phyloP scores from a whole-genome alignment of 2,329 filamentous ascomycete species.

The Ophiostoma sp. region DNA sequence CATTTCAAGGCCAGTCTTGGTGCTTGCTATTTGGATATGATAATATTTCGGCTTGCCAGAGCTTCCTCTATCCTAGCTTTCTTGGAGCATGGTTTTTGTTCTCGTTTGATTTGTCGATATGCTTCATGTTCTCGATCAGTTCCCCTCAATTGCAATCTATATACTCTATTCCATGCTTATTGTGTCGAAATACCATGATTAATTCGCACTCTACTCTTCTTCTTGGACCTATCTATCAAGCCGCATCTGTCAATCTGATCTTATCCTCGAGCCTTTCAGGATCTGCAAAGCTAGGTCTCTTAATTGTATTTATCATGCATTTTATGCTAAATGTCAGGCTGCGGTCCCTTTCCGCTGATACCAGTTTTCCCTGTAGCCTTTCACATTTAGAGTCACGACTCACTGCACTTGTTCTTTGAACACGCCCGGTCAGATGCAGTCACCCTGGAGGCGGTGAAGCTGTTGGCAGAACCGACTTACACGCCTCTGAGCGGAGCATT shows the following conservation, averaged over 20 bases:
- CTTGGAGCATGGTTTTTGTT: background rate
- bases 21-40: background rate
- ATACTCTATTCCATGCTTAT: background rate
- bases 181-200: background rate
- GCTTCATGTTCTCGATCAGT: background rate
- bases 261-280: no score
- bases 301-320: no score
- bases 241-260: background rate
- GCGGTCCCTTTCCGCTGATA: no score
- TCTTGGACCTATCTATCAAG: background rate
- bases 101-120: background rate
- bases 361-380: no score
- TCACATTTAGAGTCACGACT: no score
- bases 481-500: background rate
- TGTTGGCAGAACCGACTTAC: constrained; percentile 19
- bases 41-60: background rate
- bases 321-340: no score
- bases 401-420: background rate
- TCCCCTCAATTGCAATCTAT: background rate
- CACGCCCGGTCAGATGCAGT: background rate
- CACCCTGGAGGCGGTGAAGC: constrained; percentile 15
- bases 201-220: background rate
- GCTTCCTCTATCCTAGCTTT: background rate
- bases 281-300: no score
- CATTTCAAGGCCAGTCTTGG: background rate